Evolutionary conservation across 192 early-diverging fungal species (phyloP), one percentile per base, ranked within the genome.

Genomic region (Dissophora globulifera): DNA sequence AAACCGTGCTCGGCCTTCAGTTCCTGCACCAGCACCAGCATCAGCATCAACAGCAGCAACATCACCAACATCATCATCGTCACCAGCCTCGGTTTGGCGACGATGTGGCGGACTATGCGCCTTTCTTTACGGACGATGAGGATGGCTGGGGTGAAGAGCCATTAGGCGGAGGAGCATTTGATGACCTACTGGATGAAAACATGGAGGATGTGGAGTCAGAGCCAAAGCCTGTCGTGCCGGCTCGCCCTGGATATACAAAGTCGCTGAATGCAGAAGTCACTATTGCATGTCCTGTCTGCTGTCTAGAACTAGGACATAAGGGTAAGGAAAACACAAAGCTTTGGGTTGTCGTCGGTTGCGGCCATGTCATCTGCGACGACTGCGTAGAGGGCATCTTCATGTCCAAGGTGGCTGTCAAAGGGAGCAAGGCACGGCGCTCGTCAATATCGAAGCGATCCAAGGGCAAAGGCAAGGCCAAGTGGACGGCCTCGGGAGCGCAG

Each of bases 341-440:
- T 4, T 70, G 58, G 58, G 68, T 70, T 22, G 33, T 70, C 8
- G 22, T 53, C 3, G 68, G 68, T 16, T 70, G 68, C 43, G 68
- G 68, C 5, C 68, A 70, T 29, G 68, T 70, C 58, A 55, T 70
- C 30, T 70, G 68, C 42, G 58, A 50, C 1, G 53, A 48, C 2
- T 70, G 68, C 35, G 49, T 61, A 2, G 58, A 70, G 17, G 58
- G 30, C 23, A 35, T 62, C 26, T 70, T 70, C 31, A 35, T 49
- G 20, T 31, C 51, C 0, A 70, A 48, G 43, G 35, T 41, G 33
- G 20, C 23, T 1, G 32, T 68, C 35, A 61, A 53, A 27, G 11
- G 29, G 7, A 25, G 29, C 45, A 55, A 57, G 67, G 31, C 50
- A 35, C 56, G 49, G 22, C 27, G 56, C 23, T 49, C 7, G 27